Base-by-base conservation (phyloP, 2,329 filamentous ascomycete species). In the Exophiala sp. region DNA sequence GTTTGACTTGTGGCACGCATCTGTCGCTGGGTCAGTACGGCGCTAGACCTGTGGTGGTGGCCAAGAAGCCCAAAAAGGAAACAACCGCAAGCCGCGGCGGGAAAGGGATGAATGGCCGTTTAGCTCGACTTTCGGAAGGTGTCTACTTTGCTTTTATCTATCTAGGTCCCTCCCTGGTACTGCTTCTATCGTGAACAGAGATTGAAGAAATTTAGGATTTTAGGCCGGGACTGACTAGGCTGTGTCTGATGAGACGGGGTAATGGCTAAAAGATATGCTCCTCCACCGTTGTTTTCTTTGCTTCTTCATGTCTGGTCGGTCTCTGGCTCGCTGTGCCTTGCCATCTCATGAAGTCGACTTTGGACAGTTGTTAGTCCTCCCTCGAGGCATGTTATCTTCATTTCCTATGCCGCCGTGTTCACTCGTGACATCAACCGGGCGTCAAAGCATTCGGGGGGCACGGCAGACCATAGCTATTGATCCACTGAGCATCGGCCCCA, bases 1-100 rank as follows among this genome's bases (percentile, higher is more conserved):
- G 89, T 66, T 71, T 93, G 56, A 95, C 88, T 0, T 95, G 89
- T 65, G 88, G 86, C 1, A 91, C 86, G 2, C 80, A 81, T 62
- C 73, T 95, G 23, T 76, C 81, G n/a, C 70, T 90, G n/a, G 85
- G 84, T 0, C 79, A 79, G 3, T 89, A 89, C 62, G 86, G 86
- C 16, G 75, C 78, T 3, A 87, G 41, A 29, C 56, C 57, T 11
- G 48, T 57, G 4, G 55, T 59, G 10, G 57, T 59, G 21, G 78
- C 81, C 1, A 73, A 77, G 67, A 89, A 86, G 74, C 88, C 84
- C 77, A 88, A 83, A 72, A 88, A 84, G n/a, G 77, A 88, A 83
- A 73, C 64, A 88, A 83, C 34, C 18, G 8, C 7, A n/a, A 5
- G 18, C 34, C 5, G 14, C 14, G 7, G 34, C 6, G 19, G n/a